Conservation (phyloP, 352 stramenopile genomes). For the Pythium brassicae region DNA sequence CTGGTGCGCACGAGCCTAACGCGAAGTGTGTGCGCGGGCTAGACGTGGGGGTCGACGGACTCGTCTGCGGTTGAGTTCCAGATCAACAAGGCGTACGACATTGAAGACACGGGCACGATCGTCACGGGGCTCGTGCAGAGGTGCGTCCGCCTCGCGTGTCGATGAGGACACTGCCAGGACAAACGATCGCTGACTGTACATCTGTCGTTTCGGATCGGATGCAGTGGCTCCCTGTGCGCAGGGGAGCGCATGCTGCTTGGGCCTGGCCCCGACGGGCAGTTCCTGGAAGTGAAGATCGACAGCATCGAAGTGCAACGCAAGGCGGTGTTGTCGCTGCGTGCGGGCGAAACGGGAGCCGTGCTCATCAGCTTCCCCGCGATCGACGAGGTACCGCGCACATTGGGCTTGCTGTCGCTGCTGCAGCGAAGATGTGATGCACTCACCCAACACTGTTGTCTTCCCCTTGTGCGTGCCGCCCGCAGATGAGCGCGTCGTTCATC, state of each 20-base stretch:
- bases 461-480: background rate
- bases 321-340: constrained; percentile 43
- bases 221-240: constrained; percentile 53
- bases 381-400: constrained; percentile 13
- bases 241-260: constrained; percentile 68
- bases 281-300: constrained; percentile 60
- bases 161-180: background rate
- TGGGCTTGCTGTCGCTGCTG: background rate
- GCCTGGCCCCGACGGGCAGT: constrained; percentile 46
- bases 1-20: background rate
- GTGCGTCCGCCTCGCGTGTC: constrained; percentile 6
- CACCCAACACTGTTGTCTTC: background rate
- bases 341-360: constrained; percentile 67
- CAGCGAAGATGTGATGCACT: too few relatives aligned
- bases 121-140: constrained; percentile 67
- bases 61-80: constrained; percentile 65
- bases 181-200: too few relatives aligned
- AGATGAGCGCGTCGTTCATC: constrained; percentile 31
- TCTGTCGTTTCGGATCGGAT: background rate
- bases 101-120: constrained; percentile 63
- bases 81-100: constrained; percentile 75
- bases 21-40: background rate
- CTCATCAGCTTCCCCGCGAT: constrained; percentile 39
- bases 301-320: constrained; percentile 82
- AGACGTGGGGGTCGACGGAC: constrained; percentile 44